phyloP scores from a whole-genome alignment of 257 asterid species.

The Paraleonurus japonicus region DNA sequence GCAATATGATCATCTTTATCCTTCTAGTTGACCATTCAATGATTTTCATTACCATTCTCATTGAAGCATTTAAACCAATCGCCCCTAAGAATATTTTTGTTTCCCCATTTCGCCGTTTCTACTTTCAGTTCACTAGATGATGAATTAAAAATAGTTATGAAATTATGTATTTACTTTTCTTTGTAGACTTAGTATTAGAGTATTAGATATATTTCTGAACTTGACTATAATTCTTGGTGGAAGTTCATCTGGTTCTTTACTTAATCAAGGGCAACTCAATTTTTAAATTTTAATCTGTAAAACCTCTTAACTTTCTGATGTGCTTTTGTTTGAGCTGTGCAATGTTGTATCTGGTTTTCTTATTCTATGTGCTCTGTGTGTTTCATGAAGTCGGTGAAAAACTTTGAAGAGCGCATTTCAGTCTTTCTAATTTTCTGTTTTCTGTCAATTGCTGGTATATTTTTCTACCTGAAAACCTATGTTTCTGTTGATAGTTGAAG shows the following conservation, averaged over 20 bases:
- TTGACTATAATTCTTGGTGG: background rate
- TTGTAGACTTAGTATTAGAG: background rate
- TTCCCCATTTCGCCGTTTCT: background rate
- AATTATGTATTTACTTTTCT: background rate
- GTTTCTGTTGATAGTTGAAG: background rate
- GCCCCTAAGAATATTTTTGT: background rate
- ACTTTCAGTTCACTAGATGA: background rate
- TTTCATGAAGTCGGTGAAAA: conserved; percentile 16
- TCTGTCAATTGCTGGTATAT: background rate
- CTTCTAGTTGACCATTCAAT: background rate
- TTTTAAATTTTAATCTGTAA: background rate
- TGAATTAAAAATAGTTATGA: background rate
- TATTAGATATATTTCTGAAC: background rate
- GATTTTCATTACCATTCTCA: background rate
- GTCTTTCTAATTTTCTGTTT: background rate
- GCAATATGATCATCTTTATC: background rate
- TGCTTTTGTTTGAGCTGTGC: background rate
- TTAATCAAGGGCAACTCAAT: background rate
- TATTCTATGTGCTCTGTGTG: conserved; percentile 3
- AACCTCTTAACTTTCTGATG: background rate
- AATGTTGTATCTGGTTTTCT: background rate
- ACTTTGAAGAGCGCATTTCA: background rate
- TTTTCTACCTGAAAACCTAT: background rate
- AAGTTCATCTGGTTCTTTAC: conserved; percentile 4
- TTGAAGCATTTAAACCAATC: background rate